Conservation (phyloP, 2,329 filamentous ascomycete species). For the Cladophialophora yegresii region DNA sequence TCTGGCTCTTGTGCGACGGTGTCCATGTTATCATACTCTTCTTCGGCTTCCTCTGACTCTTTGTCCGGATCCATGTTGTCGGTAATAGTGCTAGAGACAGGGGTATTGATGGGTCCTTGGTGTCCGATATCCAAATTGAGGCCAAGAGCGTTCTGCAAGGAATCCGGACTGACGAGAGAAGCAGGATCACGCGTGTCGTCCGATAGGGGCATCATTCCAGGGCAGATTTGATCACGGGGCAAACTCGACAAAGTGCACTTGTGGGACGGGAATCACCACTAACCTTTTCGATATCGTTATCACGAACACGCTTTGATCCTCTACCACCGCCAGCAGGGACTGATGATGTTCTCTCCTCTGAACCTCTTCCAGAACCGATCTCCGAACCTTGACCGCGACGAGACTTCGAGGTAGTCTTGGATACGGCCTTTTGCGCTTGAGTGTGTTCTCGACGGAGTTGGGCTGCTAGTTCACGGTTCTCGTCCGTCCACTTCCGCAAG, state of each 20-base stretch:
- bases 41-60: not conserved
- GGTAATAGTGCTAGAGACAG: not conserved
- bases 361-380: conserved; percentile 47
- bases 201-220: not conserved
- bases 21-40: not conserved
- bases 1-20: not conserved
- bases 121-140: not conserved
- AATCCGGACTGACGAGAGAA: not conserved
- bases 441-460: conserved; percentile 48
- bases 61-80: not conserved
- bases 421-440: conserved; percentile 27
- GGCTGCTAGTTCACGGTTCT: conserved; percentile 84
- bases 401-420: conserved; percentile 38
- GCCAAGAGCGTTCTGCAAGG: not conserved
- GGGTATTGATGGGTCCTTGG: not conserved
- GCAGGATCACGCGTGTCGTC: conserved; percentile 4
- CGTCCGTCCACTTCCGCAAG: conserved; percentile 88
- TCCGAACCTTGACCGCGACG: conserved; percentile 44
- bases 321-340: conserved; percentile 48
- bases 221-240: conserved; percentile 3
- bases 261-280: conserved; percentile 28
- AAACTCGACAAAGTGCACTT: not conserved
- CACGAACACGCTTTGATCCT: conserved; percentile 48
- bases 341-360: conserved; percentile 50
- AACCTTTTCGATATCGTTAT: conserved; percentile 54